These are phyloP conservation scores for Nicotiana tomentosiformis DNA, from an alignment of 257 asterid species.

Conservation along the genomic window DNA sequence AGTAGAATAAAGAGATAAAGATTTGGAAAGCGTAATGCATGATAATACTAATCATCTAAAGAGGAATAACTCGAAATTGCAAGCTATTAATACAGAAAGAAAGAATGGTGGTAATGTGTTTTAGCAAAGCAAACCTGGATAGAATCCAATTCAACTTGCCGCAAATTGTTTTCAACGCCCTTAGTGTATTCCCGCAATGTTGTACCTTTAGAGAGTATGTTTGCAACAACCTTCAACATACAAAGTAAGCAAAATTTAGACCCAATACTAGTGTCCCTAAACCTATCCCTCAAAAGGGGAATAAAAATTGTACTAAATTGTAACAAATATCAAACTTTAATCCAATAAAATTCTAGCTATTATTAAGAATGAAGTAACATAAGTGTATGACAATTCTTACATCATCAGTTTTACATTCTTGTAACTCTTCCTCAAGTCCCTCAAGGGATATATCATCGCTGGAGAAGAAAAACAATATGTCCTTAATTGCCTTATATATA, in stretches of 20 bases:
- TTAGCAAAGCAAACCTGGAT: slow-evolving; percentile 57
- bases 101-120: neutral
- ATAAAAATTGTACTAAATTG: neutral
- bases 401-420: slow-evolving; percentile 85
- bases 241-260: slow-evolving; percentile 11
- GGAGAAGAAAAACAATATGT: neutral
- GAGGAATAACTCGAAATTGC: neutral
- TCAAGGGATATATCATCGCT: slow-evolving; percentile 87
- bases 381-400: slow-evolving; percentile 32
- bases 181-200: slow-evolving; percentile 76
- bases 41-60: neutral
- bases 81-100: neutral
- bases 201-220: slow-evolving; percentile 79
- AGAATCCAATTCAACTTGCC: slow-evolving; percentile 80
- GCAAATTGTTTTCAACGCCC: slow-evolving; percentile 84
- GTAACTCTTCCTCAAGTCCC: slow-evolving; percentile 84
- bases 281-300: neutral
- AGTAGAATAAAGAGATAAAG: neutral
- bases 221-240: slow-evolving; percentile 66
- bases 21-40: neutral
- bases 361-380: neutral
- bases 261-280: neutral
- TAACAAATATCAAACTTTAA: too few species aligned
- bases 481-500: neutral
- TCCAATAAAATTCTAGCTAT: neutral